These are phyloP conservation scores for Mycena latifolia DNA, from an alignment of 768 basidiomycete species.

Conservation along the genomic window DNA sequence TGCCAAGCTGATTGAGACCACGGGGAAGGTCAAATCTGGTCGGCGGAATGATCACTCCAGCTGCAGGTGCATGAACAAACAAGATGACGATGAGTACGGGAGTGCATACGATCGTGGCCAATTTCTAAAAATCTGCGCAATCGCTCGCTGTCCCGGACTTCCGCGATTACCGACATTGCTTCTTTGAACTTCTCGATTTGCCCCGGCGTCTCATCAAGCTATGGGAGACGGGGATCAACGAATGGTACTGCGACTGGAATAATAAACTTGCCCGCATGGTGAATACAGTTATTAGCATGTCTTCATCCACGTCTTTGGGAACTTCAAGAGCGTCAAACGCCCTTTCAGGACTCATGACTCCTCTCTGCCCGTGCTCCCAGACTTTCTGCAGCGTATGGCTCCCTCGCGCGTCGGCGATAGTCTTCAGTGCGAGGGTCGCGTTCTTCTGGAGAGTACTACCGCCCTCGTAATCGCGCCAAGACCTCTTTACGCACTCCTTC, in stretches of 20 bases:
- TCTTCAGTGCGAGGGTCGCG: slow-evolving; percentile 77
- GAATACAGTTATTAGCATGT: slow-evolving; percentile 82
- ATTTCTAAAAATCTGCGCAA: slow-evolving; percentile 74
- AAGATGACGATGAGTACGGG: slow-evolving; percentile 32
- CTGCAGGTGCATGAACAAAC: slow-evolving; percentile 48
- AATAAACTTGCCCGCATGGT: slow-evolving; percentile 69
- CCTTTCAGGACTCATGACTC: slow-evolving; percentile 72
- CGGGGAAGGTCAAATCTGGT: slow-evolving; percentile 80
- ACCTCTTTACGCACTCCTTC: slow-evolving; percentile 67
- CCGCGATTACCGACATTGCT: slow-evolving; percentile 80
- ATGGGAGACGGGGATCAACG: slow-evolving; percentile 24
- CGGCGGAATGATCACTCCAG: slow-evolving; percentile 70
- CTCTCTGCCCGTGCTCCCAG: slow-evolving; percentile 68
- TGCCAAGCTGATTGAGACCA: slow-evolving; percentile 90
- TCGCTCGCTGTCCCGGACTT: slow-evolving; percentile 78
- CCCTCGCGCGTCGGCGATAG: slow-evolving; percentile 74
- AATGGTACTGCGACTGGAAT: slow-evolving; percentile 7
- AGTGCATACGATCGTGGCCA: slow-evolving; percentile 78
- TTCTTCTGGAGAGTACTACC: slow-evolving; percentile 62
- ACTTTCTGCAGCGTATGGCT: slow-evolving; percentile 61
- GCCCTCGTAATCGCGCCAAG: slow-evolving; percentile 65
- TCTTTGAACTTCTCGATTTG: slow-evolving; percentile 79
- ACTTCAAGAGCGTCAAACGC: slow-evolving; percentile 82
- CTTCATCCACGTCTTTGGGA: slow-evolving; percentile 78
- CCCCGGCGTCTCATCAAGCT: slow-evolving; percentile 78